Base-by-base conservation (phyloP, 2,329 filamentous ascomycete genomes). In the Periconia macrospinosa region DNA sequence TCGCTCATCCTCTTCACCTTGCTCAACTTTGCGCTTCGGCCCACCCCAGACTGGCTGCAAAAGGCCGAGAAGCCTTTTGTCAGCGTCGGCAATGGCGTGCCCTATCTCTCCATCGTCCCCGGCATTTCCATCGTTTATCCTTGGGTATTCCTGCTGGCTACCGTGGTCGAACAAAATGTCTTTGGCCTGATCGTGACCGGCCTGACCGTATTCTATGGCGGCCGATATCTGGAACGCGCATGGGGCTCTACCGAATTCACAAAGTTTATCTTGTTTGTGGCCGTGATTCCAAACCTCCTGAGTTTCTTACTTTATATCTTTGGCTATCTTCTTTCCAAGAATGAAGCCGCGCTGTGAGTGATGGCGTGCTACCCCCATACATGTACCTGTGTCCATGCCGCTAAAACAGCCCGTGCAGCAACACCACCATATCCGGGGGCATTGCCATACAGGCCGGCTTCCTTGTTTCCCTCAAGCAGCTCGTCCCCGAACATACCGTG, bases 401-500 rank as follows among this genome's bases (percentile, higher is more conserved):
- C 19, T 19, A 18, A 18, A 9, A 46, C 62, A 60, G 45, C 17
- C 8, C n/a, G n/a, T 51, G 14, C 56, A 76, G 72, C 66, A 94
- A 89, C 45, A 92, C 89, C 44, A 88, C 90, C 59, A 90, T 97
- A 69, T 90, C 90, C 63, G 94, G 94, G 63, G 92, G 92, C 51
- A 88, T 96, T 59, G 87, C 92, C 15, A 81, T 97, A 53, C 93
- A 97, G 75, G 92, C 94, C 45, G 88, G 90, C 57, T 97, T 97
- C 78, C 89, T 99, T 57, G 91, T 97, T 66, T 91, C 93, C 50
- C 96, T 97, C 77, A 97, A 96, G 77, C 94, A 99, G 76, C 90
- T 99, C 47, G 89, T 97, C 35, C 94, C 94, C 19, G 92, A 96
- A 57, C 94, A 99, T 75, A 99, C 94, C 11, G 93, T 97, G 49